These are phyloP conservation scores for Schwanniomyces pseudopolymorphus DNA, from an alignment of 805 yeast species.

Conservation along the genomic window DNA sequence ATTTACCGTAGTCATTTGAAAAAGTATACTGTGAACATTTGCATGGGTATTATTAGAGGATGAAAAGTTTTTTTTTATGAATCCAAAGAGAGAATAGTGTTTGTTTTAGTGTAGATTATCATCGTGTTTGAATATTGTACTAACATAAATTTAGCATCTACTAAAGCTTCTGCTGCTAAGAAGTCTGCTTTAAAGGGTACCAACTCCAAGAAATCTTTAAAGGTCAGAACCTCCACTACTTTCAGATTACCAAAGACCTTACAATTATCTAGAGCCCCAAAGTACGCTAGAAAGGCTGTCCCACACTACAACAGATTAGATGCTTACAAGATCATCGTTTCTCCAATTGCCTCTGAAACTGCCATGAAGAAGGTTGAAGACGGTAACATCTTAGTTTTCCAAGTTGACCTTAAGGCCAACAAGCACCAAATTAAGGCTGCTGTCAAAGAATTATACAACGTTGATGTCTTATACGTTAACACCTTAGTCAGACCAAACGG, in stretches of 20 bases:
- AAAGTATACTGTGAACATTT: no score
- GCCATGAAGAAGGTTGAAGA: constrained; percentile 99
- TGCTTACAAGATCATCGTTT: constrained; percentile 88
- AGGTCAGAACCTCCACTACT: constrained; percentile 92
- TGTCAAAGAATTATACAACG: constrained; percentile 96
- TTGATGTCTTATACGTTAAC: constrained; percentile 91
- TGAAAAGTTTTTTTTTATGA: not conserved
- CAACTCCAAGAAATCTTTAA: constrained; percentile 83
- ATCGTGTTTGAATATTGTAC: constrained; percentile 12
- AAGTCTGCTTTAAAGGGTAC: constrained; percentile 98
- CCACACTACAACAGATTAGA: constrained; percentile 98
- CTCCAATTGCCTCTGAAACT: constrained; percentile 96
- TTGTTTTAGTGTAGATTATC: not conserved
- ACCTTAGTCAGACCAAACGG: constrained; percentile 99
- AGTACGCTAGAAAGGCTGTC: constrained; percentile 92
- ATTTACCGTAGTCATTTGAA: no score
- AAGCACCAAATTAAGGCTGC: constrained; percentile 98
- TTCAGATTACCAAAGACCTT: constrained; percentile 98
- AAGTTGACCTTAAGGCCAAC: constrained; percentile 96
- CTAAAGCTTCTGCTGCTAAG: constrained; percentile 96
- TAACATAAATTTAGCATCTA: constrained; percentile 40
- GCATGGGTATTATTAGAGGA: not conserved
- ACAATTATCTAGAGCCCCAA: constrained; percentile 90
- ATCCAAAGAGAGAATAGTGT: not conserved
- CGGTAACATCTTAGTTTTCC: constrained; percentile 98